Conservation (phyloP, 2,329 filamentous ascomycete species). For the Fusarium siculi region DNA sequence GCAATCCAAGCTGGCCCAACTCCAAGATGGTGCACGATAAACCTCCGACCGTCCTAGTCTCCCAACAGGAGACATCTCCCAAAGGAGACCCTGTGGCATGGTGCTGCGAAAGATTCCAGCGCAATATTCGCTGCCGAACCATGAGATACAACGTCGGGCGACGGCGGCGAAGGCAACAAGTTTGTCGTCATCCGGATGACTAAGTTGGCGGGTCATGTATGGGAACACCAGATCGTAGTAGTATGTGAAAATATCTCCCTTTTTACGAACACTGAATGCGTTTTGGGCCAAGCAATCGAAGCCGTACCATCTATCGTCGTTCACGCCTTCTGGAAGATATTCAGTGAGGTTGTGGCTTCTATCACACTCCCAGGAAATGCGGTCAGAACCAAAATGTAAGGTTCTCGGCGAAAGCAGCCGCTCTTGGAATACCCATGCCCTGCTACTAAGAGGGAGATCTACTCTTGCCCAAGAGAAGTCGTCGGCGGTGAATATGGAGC, state of each 20-base stretch:
- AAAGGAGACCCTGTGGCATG: background rate
- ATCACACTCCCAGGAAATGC: background rate
- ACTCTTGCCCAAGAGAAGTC: background rate
- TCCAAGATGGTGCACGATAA: conserved; percentile 1
- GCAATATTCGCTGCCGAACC: background rate
- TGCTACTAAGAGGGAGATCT: background rate
- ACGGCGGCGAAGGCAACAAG: background rate
- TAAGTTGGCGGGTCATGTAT: background rate
- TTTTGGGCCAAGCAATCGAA: background rate
- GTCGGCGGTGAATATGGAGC: background rate
- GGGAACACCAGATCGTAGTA: background rate
- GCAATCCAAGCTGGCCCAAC: background rate
- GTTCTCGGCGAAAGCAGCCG: background rate
- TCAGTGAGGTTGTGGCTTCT: background rate
- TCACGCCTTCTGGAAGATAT: background rate
- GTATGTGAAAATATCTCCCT: no score
- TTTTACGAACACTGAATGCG: background rate
- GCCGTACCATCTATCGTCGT: background rate
- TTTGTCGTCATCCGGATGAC: background rate
- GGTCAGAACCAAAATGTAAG: background rate
- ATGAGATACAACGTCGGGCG: background rate
- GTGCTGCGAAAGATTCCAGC: background rate
- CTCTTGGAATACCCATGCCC: conserved; percentile 1
- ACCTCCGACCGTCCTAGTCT: background rate
- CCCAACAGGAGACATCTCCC: background rate